Evolutionary conservation across 345 rosid genomes (phyloP).

Genomic region (Pugionium dolabratum): DNA sequence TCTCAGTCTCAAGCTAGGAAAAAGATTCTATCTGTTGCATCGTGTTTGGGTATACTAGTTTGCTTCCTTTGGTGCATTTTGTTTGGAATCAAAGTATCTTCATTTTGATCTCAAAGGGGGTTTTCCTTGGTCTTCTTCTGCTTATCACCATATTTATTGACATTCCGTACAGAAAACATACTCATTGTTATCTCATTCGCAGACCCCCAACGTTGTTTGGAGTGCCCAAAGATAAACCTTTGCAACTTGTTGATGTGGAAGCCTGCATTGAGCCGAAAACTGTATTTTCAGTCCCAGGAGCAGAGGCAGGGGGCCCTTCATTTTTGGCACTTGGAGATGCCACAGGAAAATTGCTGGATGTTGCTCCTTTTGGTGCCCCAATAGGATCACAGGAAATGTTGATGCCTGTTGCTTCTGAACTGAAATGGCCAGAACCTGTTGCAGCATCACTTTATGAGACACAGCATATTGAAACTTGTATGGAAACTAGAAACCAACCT

Average conservation of each 20-base stretch:
- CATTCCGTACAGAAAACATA: slow-evolving; percentile 11
- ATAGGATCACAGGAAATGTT: slow-evolving; percentile 29
- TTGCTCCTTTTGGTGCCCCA: slow-evolving; percentile 33
- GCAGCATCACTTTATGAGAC: slow-evolving; percentile 46
- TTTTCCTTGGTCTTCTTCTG: slow-evolving; percentile 16
- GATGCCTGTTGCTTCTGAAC: slow-evolving; percentile 33
- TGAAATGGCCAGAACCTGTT: slow-evolving; percentile 31
- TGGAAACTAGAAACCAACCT: slow-evolving; percentile 40
- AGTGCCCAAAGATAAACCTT: slow-evolving; percentile 68
- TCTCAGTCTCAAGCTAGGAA: slow-evolving; percentile 4
- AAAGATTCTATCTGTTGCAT: neutral
- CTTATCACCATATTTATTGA: slow-evolving; percentile 6
- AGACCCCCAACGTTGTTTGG: slow-evolving; percentile 87
- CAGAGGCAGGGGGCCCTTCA: slow-evolving; percentile 43
- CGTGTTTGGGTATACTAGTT: slow-evolving; percentile 5
- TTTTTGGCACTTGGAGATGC: slow-evolving; percentile 28
- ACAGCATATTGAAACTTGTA: slow-evolving; percentile 48
- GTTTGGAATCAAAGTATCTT: slow-evolving; percentile 15
- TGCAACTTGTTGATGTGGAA: slow-evolving; percentile 57
- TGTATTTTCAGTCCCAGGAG: slow-evolving; percentile 49
- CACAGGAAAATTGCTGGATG: slow-evolving; percentile 36
- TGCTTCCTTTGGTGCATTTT: slow-evolving; percentile 13
- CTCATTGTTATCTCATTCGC: slow-evolving; percentile 38
- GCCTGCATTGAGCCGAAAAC: slow-evolving; percentile 58
- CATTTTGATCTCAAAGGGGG: slow-evolving; percentile 6